A percentile compares a stretch with the other conserved stretches of the same genome.
Conservation (phyloP, 352 stramenopile species). For the Phytophthora capsici region DNA sequence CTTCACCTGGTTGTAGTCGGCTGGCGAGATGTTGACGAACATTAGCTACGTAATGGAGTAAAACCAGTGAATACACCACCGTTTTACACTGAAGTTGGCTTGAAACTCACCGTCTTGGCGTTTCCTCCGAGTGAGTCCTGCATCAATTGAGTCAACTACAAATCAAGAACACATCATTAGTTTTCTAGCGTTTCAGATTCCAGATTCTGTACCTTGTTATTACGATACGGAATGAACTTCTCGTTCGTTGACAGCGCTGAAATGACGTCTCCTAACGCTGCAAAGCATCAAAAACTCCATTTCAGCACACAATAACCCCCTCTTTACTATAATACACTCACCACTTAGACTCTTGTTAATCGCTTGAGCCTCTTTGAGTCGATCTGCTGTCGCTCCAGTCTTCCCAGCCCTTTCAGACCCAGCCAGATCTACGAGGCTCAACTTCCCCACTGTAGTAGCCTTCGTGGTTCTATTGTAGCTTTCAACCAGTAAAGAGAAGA, state of each 20-base stretch:
- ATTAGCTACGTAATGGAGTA: slow-evolving; percentile 62
- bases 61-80: not conserved
- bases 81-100: not conserved
- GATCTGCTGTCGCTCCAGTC: slow-evolving; percentile 83
- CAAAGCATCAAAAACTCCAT: not conserved
- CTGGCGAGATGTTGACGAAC: slow-evolving; percentile 91
- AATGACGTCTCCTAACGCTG: slow-evolving; percentile 93
- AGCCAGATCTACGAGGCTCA: slow-evolving; percentile 89
- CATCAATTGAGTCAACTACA: slow-evolving; percentile 91
- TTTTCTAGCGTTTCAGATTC: too few species aligned
- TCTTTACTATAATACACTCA: slow-evolving; percentile 17
- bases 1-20: slow-evolving; percentile 87
- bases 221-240: slow-evolving; percentile 95
- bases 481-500: slow-evolving; percentile 90
- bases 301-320: not conserved
- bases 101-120: slow-evolving; percentile 84
- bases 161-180: not conserved
- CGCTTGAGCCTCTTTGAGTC: slow-evolving; percentile 87
- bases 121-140: slow-evolving; percentile 94
- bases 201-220: slow-evolving; percentile 81
- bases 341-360: slow-evolving; percentile 93
- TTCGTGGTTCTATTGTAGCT: slow-evolving; percentile 92
- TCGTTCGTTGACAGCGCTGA: slow-evolving; percentile 89
- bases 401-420: slow-evolving; percentile 90
- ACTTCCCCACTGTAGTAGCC: slow-evolving; percentile 77